Conservation (phyloP, 2,329 filamentous ascomycete species). For the Penicillium italicum region DNA sequence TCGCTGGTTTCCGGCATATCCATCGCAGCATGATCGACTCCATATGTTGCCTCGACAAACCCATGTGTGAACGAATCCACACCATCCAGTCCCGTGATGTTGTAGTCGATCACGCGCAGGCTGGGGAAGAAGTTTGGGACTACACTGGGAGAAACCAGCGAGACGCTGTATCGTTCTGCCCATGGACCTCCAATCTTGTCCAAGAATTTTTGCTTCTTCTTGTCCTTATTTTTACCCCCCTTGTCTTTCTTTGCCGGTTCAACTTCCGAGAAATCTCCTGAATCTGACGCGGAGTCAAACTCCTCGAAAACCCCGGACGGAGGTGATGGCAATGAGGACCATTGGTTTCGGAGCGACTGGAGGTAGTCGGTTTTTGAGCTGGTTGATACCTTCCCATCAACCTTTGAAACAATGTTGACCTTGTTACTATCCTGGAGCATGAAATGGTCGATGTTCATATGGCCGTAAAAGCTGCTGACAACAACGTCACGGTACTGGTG, state of each 20-base stretch:
- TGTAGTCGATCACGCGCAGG: conserved; percentile 89
- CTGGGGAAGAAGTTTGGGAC: conserved; percentile 92
- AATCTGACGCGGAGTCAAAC: conserved; percentile 3
- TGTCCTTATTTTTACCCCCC: conserved; percentile 51
- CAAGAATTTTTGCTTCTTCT: conserved; percentile 53
- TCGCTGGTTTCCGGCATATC: neutral
- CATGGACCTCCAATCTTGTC: conserved; percentile 73
- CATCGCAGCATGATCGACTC: neutral
- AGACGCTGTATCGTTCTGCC: conserved; percentile 79
- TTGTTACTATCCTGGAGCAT: conserved; percentile 82
- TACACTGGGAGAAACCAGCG: conserved; percentile 77
- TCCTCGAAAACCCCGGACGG: conserved; percentile 23
- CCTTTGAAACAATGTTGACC: conserved; percentile 55
- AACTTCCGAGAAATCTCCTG: conserved; percentile 8
- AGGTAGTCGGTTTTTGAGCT: conserved; percentile 76
- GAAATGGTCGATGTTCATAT: conserved; percentile 99
- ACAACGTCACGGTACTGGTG: conserved; percentile 89
- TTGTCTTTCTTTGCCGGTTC: conserved; percentile 34
- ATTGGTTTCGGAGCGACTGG: conserved; percentile 69
- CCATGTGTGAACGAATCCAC: conserved; percentile 13
- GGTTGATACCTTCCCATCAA: conserved; percentile 53
- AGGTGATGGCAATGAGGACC: conserved; percentile 68
- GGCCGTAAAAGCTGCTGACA: conserved; percentile 73
- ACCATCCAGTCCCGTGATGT: conserved; percentile 71
- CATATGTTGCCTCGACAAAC: conserved; percentile 1